phyloP scores from a whole-genome alignment of 768 basidiomycete species.

The Filobasidium floriforme region DNA sequence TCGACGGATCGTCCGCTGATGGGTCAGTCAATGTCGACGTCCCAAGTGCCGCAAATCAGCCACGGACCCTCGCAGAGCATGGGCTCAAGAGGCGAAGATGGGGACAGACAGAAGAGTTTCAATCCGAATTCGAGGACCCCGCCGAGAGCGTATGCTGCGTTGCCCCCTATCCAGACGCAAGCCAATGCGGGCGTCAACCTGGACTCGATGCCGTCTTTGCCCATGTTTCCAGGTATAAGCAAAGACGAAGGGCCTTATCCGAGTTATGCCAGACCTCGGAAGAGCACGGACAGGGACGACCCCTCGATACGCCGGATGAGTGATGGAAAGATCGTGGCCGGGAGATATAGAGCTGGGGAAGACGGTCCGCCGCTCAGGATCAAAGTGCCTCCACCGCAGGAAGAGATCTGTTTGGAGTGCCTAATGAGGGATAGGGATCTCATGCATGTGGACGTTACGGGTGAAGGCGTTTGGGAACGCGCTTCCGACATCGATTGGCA shows the following conservation, averaged over 20 bases:
- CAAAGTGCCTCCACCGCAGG: slow-evolving; percentile 26
- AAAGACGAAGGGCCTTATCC: slow-evolving; percentile 7
- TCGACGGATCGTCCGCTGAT: not conserved
- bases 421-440: slow-evolving; percentile 98
- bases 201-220: not conserved
- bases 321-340: not conserved
- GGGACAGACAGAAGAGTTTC: too few relatives aligned
- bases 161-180: not conserved
- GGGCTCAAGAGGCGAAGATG: not conserved
- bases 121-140: not conserved
- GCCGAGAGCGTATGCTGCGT: not conserved
- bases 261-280: not conserved
- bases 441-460: slow-evolving; percentile 84
- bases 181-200: not conserved
- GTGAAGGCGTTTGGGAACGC: slow-evolving; percentile 81
- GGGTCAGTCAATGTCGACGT: not conserved
- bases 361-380: slow-evolving; percentile 11
- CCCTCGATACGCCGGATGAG: not conserved
- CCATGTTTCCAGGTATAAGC: not conserved
- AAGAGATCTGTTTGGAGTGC: slow-evolving; percentile 88
- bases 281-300: slow-evolving; percentile 1
- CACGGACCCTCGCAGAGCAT: not conserved
- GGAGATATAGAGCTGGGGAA: not conserved
- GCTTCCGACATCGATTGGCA: slow-evolving; percentile 75
- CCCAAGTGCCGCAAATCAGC: not conserved